These are phyloP conservation scores for Hypericum androsaemum DNA, from an alignment of 345 rosid genomes.

Conservation along the genomic window DNA sequence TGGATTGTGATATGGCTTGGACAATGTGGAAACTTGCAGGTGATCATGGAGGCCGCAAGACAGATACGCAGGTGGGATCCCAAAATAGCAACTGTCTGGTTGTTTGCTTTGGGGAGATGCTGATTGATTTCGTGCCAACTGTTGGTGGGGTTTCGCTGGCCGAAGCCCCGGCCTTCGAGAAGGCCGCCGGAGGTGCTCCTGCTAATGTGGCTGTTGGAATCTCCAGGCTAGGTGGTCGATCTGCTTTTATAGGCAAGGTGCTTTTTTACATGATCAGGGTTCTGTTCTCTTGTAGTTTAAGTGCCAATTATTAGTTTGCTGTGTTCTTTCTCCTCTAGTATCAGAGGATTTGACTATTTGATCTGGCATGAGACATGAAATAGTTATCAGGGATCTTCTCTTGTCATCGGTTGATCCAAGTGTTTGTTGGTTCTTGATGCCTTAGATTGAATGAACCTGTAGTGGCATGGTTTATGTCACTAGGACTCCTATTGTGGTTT, in stretches of 20 bases:
- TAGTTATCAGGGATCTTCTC: too few species aligned
- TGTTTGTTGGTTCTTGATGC: too few species aligned
- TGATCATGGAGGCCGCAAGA: conserved; percentile 5
- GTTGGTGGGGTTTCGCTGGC: conserved; percentile 82
- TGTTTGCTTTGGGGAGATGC: conserved; percentile 89
- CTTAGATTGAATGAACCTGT: too few species aligned
- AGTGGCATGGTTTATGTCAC: too few species aligned
- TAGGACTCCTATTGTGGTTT: too few species aligned
- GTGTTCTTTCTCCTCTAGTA: neutral
- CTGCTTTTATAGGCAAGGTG: conserved; percentile 98
- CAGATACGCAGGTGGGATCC: conserved; percentile 2
- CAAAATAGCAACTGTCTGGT: conserved; percentile 29
- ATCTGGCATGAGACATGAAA: too few species aligned
- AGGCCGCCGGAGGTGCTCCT: conserved; percentile 98
- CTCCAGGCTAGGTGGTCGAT: conserved; percentile 80
- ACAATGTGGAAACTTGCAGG: conserved; percentile 5
- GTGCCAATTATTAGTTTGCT: neutral
- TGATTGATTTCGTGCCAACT: conserved; percentile 93
- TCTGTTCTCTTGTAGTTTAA: neutral
- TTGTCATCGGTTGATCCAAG: too few species aligned
- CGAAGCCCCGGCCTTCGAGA: conserved; percentile 93
- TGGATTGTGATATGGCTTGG: too few species aligned
- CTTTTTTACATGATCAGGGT: conserved; percentile 1
- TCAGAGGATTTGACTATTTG: too few species aligned
- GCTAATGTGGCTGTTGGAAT: conserved; percentile 96